Base-by-base conservation (phyloP, 768 basidiomycete genomes). In the Panaeolus papilionaceus region DNA sequence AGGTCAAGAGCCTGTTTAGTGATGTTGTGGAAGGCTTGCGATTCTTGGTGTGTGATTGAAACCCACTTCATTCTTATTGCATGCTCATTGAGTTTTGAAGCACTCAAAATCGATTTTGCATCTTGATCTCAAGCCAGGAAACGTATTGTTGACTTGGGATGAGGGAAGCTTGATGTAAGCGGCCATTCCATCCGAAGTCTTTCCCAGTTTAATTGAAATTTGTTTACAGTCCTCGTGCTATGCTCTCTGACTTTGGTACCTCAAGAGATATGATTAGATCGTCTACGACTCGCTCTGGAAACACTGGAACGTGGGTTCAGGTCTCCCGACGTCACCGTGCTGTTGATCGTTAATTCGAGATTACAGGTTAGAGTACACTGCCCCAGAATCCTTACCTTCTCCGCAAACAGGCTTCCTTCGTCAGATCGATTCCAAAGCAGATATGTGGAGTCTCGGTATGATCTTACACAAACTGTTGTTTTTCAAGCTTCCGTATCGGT, bases 371-470 rank as follows among this genome's bases (percentile, higher is more conserved):
- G 95, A 97, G 81, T 96, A 93, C 73, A 87, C 92, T 14, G 89
- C 95, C 0, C 97, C 96, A 0, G 97, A 98, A 76, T 92, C 94
- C 0, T 83, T 99, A 0, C 88, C 89, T 2, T 87, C 88, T 0
- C 88, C 86, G 14, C 78, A 81, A 6, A 90, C 88, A 0, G 93
- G 93, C 0, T 77, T 84, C 23, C 86, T 93, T 8, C 83, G 81
- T 8, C 89, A 92, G 58, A 84, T 94, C 2, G 92, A 94, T 72
- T 94, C 94, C 0, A 96, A 96, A 74, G 87, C 93, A 4, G 96
- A 99, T 75, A 95, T 98, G 90, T 99, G 97, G 96, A 94, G 94
- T 5, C 84, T 99, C 16, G 96, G 96, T 69, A 95, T 99, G 92
- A 94, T 99, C 66, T 83, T 99, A 18, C 90, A 98, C 81, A 96